Percentiles rank a stretch among this genome's conserved stretches.
phyloP scores from a whole-genome alignment of 257 asterid genomes.

The Penstemon barbatus region DNA sequence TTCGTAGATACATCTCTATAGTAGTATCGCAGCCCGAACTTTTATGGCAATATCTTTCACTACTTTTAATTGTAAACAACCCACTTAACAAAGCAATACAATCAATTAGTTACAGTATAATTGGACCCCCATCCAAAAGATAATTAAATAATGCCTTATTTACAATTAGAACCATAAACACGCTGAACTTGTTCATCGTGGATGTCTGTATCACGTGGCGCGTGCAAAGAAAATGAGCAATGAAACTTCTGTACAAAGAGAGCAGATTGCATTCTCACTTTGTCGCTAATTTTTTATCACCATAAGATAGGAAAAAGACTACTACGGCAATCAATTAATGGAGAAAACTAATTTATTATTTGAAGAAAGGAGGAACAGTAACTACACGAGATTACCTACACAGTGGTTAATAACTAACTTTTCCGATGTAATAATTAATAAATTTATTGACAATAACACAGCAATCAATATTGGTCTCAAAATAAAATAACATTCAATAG shows the following conservation, averaged over 20 bases:
- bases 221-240: conserved; percentile 3
- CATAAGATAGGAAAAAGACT: neutral
- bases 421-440: neutral
- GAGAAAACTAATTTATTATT: neutral
- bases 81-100: too few species aligned
- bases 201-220: conserved; percentile 9
- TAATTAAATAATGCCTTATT: neutral
- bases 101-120: too few species aligned
- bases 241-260: conserved; percentile 1
- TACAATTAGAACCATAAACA: conserved; percentile 12
- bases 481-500: conserved; percentile 8
- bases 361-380: neutral
- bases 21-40: conserved; percentile 9
- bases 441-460: neutral
- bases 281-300: neutral
- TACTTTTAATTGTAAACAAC: too few species aligned
- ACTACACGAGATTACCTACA: neutral
- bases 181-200: neutral
- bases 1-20: neutral
- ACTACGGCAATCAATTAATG: conserved; percentile 3
- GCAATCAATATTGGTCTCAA: conserved; percentile 1
- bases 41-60: too few species aligned
- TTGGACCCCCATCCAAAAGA: neutral
- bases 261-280: neutral
- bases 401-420: neutral